Evolutionary conservation across 768 basidiomycete genomes (phyloP), one percentile per base, ranked within the genome.

Genomic region (Pleurotus tuber-regium): DNA sequence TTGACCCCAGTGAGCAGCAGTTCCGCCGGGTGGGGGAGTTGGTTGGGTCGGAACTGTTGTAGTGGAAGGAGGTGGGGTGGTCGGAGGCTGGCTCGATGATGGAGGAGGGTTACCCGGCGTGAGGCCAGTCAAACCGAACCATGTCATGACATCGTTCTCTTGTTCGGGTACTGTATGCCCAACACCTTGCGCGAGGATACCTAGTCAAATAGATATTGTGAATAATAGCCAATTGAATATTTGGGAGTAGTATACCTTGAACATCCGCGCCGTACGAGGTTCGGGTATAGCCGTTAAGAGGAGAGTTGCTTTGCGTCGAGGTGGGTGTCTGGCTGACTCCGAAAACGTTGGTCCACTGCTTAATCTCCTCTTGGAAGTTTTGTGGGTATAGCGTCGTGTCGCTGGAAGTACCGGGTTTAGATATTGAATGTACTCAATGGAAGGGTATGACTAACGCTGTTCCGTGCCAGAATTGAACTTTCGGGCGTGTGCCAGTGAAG

Each of bases 341-440:
- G 55, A 80, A 77, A 36, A 83, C 71, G 54, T 76, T 79, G 25
- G 77, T 78, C 80, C 80, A 82, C 58, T 82, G 70, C 59, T 78
- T 77, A 58, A 81, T 67, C 44, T 71, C 76, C 62, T 82, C 76
- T 23, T 57, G 65, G 60, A 74, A 79, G 68, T 81, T 80, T 47
- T 70, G 63, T 39, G 71, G 73, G 65, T 71, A 73, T 44, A 82
- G 70, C 2, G 76, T 78, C 11, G 72, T 74, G 57, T 82, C 80
- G 35, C 76, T 77, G 47, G n/a, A n/a, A 19, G 9, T 19, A 31
- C 48, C 39, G 26, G 43, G 28, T 28, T 56, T 19, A 16, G 26
- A 18, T 31, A 23, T 24, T 16, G 14, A 41, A 7, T 2, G 19
- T 23, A 3, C 9, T 25, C 24, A 10, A 39, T 19, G 39, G 4